Base-by-base conservation (phyloP, 805 yeast genomes). In the Sugiyamaella smithiae region DNA sequence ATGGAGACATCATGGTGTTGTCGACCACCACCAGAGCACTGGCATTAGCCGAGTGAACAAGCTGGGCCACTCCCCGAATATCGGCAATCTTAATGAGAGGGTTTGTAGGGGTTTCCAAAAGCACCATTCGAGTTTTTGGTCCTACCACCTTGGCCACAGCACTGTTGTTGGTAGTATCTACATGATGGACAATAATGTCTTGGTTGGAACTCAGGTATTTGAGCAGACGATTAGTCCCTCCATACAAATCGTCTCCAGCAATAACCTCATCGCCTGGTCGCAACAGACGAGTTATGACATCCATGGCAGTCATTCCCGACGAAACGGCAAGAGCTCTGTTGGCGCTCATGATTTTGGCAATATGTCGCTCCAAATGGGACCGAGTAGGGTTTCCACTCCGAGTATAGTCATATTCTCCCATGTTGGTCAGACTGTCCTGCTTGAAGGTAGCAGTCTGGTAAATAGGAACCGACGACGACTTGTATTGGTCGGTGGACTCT, bases 1-100 rank as follows among this genome's bases (percentile, higher is more conserved):
- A 67, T 9, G 97, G 97, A 24, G 96, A 83, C 95, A 90, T 85
- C 98, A 90, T 90, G 51, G 97, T 91, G 73, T 91, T 90, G 69
- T 90, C 97, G 53, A 90, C 90, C 11, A 88, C 95, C 19, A 88
- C 93, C 43, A 84, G 64, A 46, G 85, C 75, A 32, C 82, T 75
- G 14, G 95, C 88, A 61, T 76, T 84, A 36, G 76, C 72, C 37
- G 68, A 64, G 63, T 88, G 93, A 40, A 90, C 89, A 53, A 78
- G 72, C 32, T 71, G 70, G 14, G 89, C 70, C 51, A 89, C 81
- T 28, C 79, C 70, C 52, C 78, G 81, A 46, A 90, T 79, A 64
- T 91, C 96, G 50, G 87, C 82, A 51, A 90, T 86, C 68, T 88
- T 87, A 66, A 89, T 86, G 57, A 89, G 76, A 16, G 98, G 98